Base-by-base conservation (phyloP, 2,329 filamentous ascomycete species). In the Cordyceps militaris region DNA sequence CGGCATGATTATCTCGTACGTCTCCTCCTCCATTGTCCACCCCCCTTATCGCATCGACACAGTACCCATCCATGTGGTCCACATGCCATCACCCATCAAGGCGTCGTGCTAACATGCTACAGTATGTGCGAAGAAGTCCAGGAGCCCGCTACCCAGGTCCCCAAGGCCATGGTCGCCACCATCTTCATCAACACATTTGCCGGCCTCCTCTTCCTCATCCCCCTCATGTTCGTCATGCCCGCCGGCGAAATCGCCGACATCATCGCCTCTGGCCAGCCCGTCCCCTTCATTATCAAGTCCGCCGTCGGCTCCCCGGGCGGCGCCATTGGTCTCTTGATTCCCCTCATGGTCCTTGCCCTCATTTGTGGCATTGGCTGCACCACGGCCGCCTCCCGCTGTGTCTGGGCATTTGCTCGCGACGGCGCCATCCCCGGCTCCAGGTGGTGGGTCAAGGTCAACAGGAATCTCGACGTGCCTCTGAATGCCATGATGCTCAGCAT, bases 1-100 rank as follows among this genome's bases (percentile, higher is more conserved):
- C 0, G 88, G 88, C 71, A 91, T 91, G 87, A 86, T 91, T 59
- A 86, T 90, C 68, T 87, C 84, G 83, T 86, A 73, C 77, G 83
- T 77, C 50, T 49, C 13, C 14, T 38, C 14, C 3, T 38, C 8
- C 14, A 6, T n/a, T n/a, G 14, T 3, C 14, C 6, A 14, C 14
- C 11, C 28, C 28, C 28, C 28, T 32, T 32, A 11, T 6, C 28
- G 28, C 11, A 32, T 32, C 11, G 28, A 32, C 5, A 32, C 28
- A 32, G 11, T 32, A 11, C 32, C 32, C 19, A 6, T 23, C 9
- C 19, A 59, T 54, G 34, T 24, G 3, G 58, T 62, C 32, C 61
- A 30, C 21, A 42, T n/a, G n/a, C 28, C 28, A 32, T 6, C 28
- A 32, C 28, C 6, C 28, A 32, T 32, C 28, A 36, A 9, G 7